Base-by-base conservation (phyloP, 768 basidiomycete genomes). In the Crassisporium funariophilum region DNA sequence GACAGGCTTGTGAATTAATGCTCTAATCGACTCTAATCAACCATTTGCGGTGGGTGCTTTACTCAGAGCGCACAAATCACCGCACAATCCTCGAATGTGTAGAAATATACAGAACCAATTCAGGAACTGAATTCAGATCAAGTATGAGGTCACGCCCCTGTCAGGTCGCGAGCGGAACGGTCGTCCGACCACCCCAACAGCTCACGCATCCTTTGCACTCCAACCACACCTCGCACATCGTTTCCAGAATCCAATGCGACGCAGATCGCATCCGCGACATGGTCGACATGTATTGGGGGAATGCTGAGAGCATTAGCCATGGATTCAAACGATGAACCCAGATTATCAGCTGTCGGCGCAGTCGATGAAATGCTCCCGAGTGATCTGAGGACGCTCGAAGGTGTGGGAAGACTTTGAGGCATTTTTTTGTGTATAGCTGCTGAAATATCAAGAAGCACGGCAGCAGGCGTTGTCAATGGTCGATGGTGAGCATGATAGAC, bases 401-500 rank as follows among this genome's bases (percentile, higher is more conserved):
- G 88, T 16, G 83, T 83, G 41, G 86, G 86, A 34, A 86, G 36
- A 39, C 70, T 66, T 50, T 59, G 63, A 46, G 89, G 81, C 33
- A 79, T 60, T 44, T 76, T 80, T 13, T 75, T 69, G 60, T 93
- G 91, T 19, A 93, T 44, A 5, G 77, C 74, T 8, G 91, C 80
- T 17, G 93, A 89, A 6, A 95, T 68, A 61, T 93, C 91, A 33
- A 97, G 76, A 45, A 93, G 61, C 5, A 86, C 85, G 1, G 95
- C 94, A 42, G 89, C 76, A 41, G 91, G 87, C 33, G 91, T 87
- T 8, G 88, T 87, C 38, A 95, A 60, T n/a, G 97, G 97, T 34
- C 94, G 84, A 55, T 86, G 75, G 66, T 97, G 93, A 7, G 95
- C 88, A 62, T 98, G 95, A 69, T 98, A 98, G 56, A 99, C 92